These are phyloP conservation scores for Monosporascus sp. DNA, from an alignment of 2,329 filamentous ascomycete species.

Conservation along the genomic window DNA sequence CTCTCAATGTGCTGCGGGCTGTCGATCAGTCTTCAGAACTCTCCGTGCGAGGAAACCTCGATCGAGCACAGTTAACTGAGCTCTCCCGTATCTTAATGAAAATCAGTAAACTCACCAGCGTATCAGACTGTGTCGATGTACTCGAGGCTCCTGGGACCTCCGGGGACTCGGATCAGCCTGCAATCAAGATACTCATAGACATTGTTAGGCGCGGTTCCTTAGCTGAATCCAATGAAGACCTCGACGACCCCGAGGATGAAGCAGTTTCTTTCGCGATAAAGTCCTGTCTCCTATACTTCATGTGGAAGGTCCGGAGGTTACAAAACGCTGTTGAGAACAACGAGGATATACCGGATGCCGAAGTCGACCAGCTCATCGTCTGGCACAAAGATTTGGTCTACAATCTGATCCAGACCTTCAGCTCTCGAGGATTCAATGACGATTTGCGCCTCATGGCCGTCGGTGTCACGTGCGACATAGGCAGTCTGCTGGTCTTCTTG, in stretches of 20 bases:
- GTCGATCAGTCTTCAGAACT: conserved; percentile 68
- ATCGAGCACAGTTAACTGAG: conserved; percentile 58
- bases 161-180: conserved; percentile 40
- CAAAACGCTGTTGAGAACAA: conserved; percentile 49
- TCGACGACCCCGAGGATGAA: conserved; percentile 73
- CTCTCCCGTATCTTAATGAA: conserved; percentile 71
- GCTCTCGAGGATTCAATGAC: conserved; percentile 65
- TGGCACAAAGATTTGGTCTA: conserved; percentile 53
- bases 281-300: conserved; percentile 79
- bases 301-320: conserved; percentile 76
- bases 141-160: conserved; percentile 59
- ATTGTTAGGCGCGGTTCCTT: conserved; percentile 70
- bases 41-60: conserved; percentile 63
- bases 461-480: conserved; percentile 73
- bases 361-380: conserved; percentile 55
- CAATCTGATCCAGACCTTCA: conserved; percentile 63
- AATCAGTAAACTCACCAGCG: conserved; percentile 72
- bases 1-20: conserved; percentile 65
- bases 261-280: conserved; percentile 72
- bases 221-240: conserved; percentile 61
- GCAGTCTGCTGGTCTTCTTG: conserved; percentile 72
- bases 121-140: conserved; percentile 70
- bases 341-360: conserved; percentile 47
- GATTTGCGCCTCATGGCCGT: conserved; percentile 71
- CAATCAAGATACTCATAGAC: conserved; percentile 65